Evolutionary conservation across 805 yeast species (phyloP), one percentile per base, ranked within the genome.

Genomic region (Metschnikowia hibisci): DNA sequence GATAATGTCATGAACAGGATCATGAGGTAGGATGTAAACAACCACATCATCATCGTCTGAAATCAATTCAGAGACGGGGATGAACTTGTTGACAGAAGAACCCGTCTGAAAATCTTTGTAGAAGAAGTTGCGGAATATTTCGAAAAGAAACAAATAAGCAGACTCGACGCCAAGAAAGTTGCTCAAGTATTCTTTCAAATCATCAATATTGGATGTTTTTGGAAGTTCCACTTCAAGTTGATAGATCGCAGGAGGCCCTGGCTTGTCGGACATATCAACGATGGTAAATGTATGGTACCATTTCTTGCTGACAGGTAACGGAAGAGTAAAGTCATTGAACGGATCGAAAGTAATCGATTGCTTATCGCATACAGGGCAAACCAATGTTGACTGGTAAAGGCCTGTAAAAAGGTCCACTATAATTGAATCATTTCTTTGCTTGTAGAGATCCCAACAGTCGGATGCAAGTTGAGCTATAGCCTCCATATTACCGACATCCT

Each of bases 281-380:
- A 87, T 65, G 2, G 76, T 69, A 28, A 91, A 71, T 15, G 74
- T 74, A 32, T 81, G 82, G 26, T 69, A 64, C 96, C 97, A 90
- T 37, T 75, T 70, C 39, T 81, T 77, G 36, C 78, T 77, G 2
- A 83, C 78, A 0, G 98, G 98, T 18, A 91, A 69, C 0, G 98
- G 98, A 34, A 91, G 66, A 0, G 99, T 89, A 50, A 91, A 66
- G 57, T 89, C 96, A 64, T 81, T 87, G 58, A 81, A 91, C 0
- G 99, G 98, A 61, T 91, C 99, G 65, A 90, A 93, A 0, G 97
- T 90, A 20, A 91, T 76, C 22, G 95, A 84, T 6, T 86, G 77
- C 53, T 83, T 83, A 14, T 73, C 60, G 63, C 99, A 93, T 7
- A 66, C 81, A 0, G 98, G 98, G 58, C 99, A 91, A 10, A 84